Percentiles rank a stretch among this genome's conserved stretches.
These are phyloP conservation scores for Fraxinus paxiana DNA, from an alignment of 305 asterid species.

Conservation along the genomic window DNA sequence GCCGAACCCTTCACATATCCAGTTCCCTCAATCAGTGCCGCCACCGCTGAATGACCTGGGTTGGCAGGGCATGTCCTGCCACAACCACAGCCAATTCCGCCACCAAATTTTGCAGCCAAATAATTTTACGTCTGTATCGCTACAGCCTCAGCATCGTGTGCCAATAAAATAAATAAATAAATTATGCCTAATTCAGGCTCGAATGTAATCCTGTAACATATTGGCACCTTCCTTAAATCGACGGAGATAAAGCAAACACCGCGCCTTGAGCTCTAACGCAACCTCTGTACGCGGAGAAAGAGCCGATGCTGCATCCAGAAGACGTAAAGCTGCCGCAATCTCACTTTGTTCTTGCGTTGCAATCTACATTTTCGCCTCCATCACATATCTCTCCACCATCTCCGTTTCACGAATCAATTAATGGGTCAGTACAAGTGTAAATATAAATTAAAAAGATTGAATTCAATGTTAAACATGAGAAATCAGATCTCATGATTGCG, in stretches of 20 bases:
- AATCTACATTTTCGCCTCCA: conserved; percentile 42
- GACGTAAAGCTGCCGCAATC: conserved; percentile 35
- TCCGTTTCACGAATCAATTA: conserved; percentile 8
- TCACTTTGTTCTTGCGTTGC: conserved; percentile 38
- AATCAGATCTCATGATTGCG: neutral
- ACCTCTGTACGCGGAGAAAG: conserved; percentile 43
- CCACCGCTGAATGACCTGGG: conserved; percentile 53
- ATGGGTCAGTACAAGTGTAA: neutral
- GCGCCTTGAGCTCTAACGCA: conserved; percentile 46
- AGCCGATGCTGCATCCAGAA: conserved; percentile 41
- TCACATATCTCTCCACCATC: conserved; percentile 46
- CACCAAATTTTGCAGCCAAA: conserved; percentile 47
- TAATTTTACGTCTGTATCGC: conserved; percentile 39
- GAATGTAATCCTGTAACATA: conserved; percentile 50
- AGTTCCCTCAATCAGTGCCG: conserved; percentile 54
- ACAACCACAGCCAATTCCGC: conserved; percentile 52
- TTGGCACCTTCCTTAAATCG: conserved; percentile 52
- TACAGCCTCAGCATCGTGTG: conserved; percentile 42
- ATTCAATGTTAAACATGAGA: neutral
- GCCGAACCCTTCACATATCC: conserved; percentile 49
- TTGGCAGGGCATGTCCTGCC: conserved; percentile 46
- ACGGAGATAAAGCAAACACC: conserved; percentile 42
- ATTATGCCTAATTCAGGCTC: conserved; percentile 51
- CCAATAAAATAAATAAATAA: conserved; percentile 30
- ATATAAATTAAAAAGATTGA: neutral